Evolutionary conservation across 2,329 filamentous ascomycete species (phyloP).

Genomic region (Diaporthe eres): DNA sequence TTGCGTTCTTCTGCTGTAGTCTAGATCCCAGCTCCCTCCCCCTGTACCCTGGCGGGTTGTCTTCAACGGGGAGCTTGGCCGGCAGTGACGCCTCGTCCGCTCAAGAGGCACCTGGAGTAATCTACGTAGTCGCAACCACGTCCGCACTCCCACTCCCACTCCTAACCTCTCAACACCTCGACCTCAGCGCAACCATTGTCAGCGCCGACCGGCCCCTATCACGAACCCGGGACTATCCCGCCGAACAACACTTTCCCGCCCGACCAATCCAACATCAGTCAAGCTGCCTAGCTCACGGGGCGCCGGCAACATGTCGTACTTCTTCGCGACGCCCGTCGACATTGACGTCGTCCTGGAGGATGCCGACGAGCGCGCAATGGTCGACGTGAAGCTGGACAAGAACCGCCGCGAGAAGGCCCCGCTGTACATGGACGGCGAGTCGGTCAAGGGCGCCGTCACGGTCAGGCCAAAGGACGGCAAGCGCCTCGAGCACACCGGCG

Average conservation of each 20-base stretch:
- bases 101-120: conserved; percentile 3
- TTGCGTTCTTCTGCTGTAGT: background rate
- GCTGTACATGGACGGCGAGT: conserved; percentile 97
- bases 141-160: background rate
- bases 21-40: conserved; percentile 18
- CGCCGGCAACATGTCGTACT: conserved; percentile 84
- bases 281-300: conserved; percentile 41
- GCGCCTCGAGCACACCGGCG: conserved; percentile 96
- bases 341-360: conserved; percentile 99
- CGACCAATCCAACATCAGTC: conserved; percentile 39
- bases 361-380: conserved; percentile 92
- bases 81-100: conserved; percentile 31
- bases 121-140: conserved; percentile 21
- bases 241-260: background rate
- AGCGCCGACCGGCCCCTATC: background rate
- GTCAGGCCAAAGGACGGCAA: conserved; percentile 98
- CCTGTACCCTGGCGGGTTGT: conserved; percentile 1
- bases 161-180: background rate
- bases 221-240: background rate
- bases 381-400: conserved; percentile 99
- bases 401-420: conserved; percentile 96
- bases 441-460: conserved; percentile 95
- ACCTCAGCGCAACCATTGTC: background rate
- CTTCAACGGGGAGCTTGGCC: conserved; percentile 34
- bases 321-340: conserved; percentile 98